phyloP scores from a whole-genome alignment of 2,329 filamentous ascomycete species.

The Colletotrichum euphorbiae region DNA sequence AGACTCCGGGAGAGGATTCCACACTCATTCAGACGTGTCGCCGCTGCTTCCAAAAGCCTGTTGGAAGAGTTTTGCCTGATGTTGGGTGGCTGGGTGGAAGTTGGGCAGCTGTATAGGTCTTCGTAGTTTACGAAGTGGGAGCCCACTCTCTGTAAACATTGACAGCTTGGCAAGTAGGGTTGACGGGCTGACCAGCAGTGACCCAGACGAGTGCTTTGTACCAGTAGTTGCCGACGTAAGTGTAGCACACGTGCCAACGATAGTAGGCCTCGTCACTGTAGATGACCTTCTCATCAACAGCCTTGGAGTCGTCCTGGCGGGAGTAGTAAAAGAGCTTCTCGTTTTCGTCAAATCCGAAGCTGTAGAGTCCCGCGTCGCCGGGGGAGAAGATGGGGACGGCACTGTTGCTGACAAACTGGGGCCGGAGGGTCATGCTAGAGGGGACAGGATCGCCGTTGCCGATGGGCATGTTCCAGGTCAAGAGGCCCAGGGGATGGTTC shows the following conservation, averaged over 20 bases:
- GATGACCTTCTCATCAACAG: conserved; percentile 4
- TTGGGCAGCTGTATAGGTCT: too few species aligned
- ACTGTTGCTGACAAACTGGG: conserved; percentile 29
- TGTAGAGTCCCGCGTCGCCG: conserved; percentile 5
- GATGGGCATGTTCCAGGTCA: conserved; percentile 35
- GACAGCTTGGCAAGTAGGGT: conserved; percentile 29
- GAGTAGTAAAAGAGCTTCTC: conserved; percentile 25
- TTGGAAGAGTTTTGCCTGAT: too few species aligned
- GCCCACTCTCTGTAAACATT: conserved; percentile 21
- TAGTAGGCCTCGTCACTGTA: conserved; percentile 18
- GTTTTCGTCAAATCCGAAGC: conserved; percentile 32
- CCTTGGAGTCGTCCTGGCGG: conserved; percentile 29
- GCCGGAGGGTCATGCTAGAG: conserved; percentile 10
- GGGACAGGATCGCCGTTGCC: conserved; percentile 22
- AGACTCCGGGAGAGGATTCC: too few species aligned
- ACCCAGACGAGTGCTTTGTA: conserved; percentile 38
- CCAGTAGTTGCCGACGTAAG: conserved; percentile 37
- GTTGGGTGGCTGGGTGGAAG: too few species aligned
- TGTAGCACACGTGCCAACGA: conserved; percentile 37
- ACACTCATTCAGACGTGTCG: too few species aligned
- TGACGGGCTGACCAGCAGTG: conserved; percentile 24
- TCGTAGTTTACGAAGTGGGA: neutral
- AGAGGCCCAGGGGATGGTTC: conserved; percentile 11
- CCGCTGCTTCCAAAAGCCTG: too few species aligned
- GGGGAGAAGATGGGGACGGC: conserved; percentile 37